Conservation (phyloP, 73 alveolate species). For the Paramecium sonneborni region DNA sequence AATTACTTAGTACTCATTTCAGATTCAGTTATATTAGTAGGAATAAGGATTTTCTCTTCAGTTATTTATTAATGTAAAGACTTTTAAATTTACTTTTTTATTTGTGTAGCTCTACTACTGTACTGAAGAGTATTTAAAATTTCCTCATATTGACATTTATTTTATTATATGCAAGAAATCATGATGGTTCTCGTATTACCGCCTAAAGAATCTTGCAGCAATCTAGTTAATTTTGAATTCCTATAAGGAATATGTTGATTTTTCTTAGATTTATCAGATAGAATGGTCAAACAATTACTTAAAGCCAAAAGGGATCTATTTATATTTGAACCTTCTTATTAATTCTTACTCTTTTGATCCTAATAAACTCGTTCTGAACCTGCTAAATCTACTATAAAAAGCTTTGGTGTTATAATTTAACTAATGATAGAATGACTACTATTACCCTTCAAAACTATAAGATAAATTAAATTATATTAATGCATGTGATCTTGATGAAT, state of each 20-base stretch:
- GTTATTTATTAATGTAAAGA: not conserved
- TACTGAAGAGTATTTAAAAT: slow-evolving; percentile 92
- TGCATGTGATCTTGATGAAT: slow-evolving; percentile 47
- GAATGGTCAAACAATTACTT: slow-evolving; percentile 92
- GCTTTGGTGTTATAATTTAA: slow-evolving; percentile 66
- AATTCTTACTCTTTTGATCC: slow-evolving; percentile 77
- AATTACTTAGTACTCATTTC: not conserved
- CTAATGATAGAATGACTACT: not conserved
- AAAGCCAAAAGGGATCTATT: slow-evolving; percentile 93
- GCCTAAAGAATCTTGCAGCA: slow-evolving; percentile 91
- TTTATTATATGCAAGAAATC: slow-evolving; percentile 93
- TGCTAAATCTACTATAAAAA: slow-evolving; percentile 93
- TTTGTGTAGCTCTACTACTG: slow-evolving; percentile 94
- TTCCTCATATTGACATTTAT: slow-evolving; percentile 84
- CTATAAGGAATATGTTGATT: slow-evolving; percentile 94
- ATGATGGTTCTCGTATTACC: slow-evolving; percentile 95
- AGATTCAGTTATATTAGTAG: not conserved
- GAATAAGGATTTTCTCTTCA: not conserved
- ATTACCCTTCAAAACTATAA: not conserved
- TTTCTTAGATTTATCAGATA: slow-evolving; percentile 76
- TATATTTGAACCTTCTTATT: slow-evolving; percentile 92
- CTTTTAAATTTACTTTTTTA: slow-evolving; percentile 82
- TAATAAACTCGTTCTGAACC: slow-evolving; percentile 93
- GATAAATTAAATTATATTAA: not conserved
- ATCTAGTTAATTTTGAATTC: slow-evolving; percentile 93